Evolutionary conservation across 768 basidiomycete species (phyloP), one percentile per base, ranked within the genome.

Genomic region (Panellus pusillus): DNA sequence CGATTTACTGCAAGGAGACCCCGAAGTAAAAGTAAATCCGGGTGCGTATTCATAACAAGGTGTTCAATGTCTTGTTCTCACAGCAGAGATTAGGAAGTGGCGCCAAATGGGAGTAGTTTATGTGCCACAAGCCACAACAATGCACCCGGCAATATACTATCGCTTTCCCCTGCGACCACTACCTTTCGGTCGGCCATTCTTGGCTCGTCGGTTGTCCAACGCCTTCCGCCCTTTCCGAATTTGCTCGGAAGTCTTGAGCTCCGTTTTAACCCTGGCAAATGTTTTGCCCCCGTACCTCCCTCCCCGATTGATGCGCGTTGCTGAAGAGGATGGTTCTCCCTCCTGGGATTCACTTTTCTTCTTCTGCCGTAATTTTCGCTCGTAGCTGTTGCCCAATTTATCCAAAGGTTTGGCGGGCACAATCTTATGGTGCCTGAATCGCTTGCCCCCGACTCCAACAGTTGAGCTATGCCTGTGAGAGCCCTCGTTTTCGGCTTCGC

Each of bases 181-280:
- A 19, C 50, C 50, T 40, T 47, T 54, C 5, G 51, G 85, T 27
- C 93, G 79, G n/a, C 89, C 89, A 65, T 94, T 94, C 73, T 90
- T 94, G 17, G 78, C 83, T 66, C 77, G 82, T 63, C 79, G 81
- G 59, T 79, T 83, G 61, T 92, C 89, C 64, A 74, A 63, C 17
- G 77, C 46, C 63, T 83, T 83, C 57, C 94, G 79, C 29, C 78
- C 74, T 66, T 87, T 94, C 58, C 91, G 81, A 57, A 98, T 94
- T 66, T 95, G 90, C 44, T 93, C 91, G 24, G 82, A 84, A 0
- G 83, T 87, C 74, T 90, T 93, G 69, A 97, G 83, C 70, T 95
- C 93, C 41, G 72, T 86, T 69, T 86, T 93, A 58, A 90, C 83
- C 51, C 76, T 80, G 9, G 78, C 78, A 51, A 83, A 60, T 2